Base-by-base conservation (phyloP, 495 filamentous ascomycete genomes). In the Lasiosphaeria miniovina region DNA sequence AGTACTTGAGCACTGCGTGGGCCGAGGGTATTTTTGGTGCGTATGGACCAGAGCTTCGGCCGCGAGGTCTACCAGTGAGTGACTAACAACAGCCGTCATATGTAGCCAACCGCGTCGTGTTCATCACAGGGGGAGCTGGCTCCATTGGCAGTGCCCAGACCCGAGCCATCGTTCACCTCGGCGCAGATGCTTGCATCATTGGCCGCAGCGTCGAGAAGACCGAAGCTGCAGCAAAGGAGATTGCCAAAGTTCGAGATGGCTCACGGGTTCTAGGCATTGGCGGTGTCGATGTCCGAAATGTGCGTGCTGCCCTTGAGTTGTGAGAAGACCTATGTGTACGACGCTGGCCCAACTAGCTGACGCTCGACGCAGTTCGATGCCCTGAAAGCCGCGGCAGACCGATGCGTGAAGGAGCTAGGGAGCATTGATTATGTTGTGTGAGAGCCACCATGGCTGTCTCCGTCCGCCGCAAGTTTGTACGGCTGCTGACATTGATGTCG, bases 111-210 rank as follows among this genome's bases (percentile, higher is more conserved):
- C 94, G 94, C 70, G 92, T 98, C 17, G 82, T 97, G 63, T 93
- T 98, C 78, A 95, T 95, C 68, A 98, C 94, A 34, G 94, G 94
- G 45, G 94, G 94, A 54, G 90, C 90, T 1, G 94, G 94, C 41
- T 88, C 90, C 12, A 98, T 98, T 64, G 95, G 94, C 74, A 93
- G 88, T 64, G 91, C 88, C 8, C 94, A 97, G 74, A 94, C 96
- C 43, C 85, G 90, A 55, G 94, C 93, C 14, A 73, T 98, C 43
- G 90, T 98, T 14, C 81, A 92, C 55, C 88, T 98, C 36, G 94
- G 94, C 58, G 93, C 91, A 41, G 88, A 97, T 64, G 94, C 94
- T 36, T 93, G 89, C 71, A 97, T 98, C 67, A 83, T 96, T 49
- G 94, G 94, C 45, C 87, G 94, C 52, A 96, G 90, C 67, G 85